Evolutionary conservation across 495 filamentous ascomycete genomes (phyloP), one percentile per base, ranked within the genome.

Genomic region (Podospora anserina): DNA sequence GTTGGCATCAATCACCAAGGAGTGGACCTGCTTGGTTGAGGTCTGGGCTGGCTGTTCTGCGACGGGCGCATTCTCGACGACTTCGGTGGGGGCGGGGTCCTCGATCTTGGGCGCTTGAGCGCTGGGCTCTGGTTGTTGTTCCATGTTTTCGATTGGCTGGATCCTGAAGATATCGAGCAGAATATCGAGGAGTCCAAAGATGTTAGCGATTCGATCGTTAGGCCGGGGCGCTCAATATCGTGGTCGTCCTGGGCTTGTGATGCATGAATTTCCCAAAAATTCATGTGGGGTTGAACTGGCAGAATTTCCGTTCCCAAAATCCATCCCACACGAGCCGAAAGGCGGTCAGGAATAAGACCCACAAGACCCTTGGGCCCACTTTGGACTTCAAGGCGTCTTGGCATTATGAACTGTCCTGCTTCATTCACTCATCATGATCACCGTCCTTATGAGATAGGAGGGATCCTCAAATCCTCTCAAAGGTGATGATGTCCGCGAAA

Each of bases 1-100:
- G 61, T 93, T 93, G 28, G 95, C 87, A 78, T 99, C 95, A 67
- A 99, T 82, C 66, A 98, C 85, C 54, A 99, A 86, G 15, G 91
- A 90, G 82, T 96, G 87, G 61, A 97, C 84, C 4, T 89, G 83
- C 75, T 95, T 95, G 44, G 68, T 66, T 1, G 73, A 49, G 2
- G 67, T 57, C 34, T 68, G 57, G 5, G 68, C n/a, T 0, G 67
- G 26, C 23, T 69, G 30, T 34, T 57, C 64, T 39, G 54, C 26
- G 55, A 39, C 58, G 34, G 71, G 28, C n/a, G 28, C 30, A 20
- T 20, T 58, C n/a, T 27, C 56, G 19, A 39, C 61, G 27, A 49
- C 39, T 44, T 57, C 66, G 70, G 74, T 66, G 70, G 74, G 72
- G 74, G 74, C 69, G 72, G 72, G 72, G 72, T 69, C 65, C 60